Evolutionary conservation across 352 stramenopile species (phyloP), one percentile per base, ranked within the genome.

Genomic region (Thraustochytrium sp.): DNA sequence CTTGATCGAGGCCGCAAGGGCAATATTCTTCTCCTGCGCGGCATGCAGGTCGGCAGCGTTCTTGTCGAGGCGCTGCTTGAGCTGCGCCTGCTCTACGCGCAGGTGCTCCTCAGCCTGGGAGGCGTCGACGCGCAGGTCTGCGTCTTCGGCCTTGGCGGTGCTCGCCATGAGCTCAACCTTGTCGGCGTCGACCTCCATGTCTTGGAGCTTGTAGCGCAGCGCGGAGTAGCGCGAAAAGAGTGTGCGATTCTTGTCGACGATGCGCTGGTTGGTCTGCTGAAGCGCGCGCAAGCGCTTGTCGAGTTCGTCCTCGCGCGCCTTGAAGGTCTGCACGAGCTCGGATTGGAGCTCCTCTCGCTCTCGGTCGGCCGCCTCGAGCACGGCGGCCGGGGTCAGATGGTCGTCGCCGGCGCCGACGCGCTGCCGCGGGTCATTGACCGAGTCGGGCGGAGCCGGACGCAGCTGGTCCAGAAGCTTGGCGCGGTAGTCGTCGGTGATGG

Each of bases 281-380:
- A 80, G 34, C 13, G 68, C 34, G 18, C 40, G 31, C 0, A 80
- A 23, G 16, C 46, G 42, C 31, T 80, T 80, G 3, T 80, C 68
- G 23, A 80, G 31, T 2, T 80, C 68, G 18, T 8, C n/a, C 51
- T 80, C 68, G 37, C 68, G 68, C 8, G 46, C 34, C 21, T 68
- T 80, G 34, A 80, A 80, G 0, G 68, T 80, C 16, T 80, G 68
- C 11, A 80, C 44, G 37, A 80, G 68, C 53, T 80, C 68, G 9
- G 34, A n/a, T 31, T 80, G 68, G 8, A 80, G 29, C 29, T 5
- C 4, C 23, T 80, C 68, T 16, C 68, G 68, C n/a, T 80, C 68
- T 1, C 42, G 34, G 23, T 80, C 68, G 11, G 46, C 68, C 16
- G 42, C 48, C 5, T 80, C 68, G 53, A 63, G 48, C 8, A 65